These are phyloP conservation scores for Neurospora sp. DNA, from an alignment of 495 filamentous ascomycete species.

Conservation along the genomic window DNA sequence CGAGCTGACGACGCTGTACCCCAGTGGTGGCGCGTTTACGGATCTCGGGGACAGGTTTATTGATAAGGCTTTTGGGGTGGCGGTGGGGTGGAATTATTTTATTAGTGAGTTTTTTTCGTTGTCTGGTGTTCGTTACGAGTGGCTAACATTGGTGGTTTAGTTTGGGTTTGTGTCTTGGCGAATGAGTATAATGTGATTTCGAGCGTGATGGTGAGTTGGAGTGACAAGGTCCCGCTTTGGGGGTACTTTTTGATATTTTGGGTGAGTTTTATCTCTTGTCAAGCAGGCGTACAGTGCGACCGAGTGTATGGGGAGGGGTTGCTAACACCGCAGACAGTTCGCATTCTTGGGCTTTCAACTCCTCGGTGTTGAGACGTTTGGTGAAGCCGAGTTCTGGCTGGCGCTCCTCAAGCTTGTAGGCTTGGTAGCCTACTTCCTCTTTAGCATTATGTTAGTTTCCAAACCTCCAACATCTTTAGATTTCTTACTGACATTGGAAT, in stretches of 20 bases:
- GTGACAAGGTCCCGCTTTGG: conserved; percentile 35
- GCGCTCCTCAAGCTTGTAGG: conserved; percentile 58
- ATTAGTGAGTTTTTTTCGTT: conserved; percentile 22
- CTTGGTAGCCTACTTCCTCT: conserved; percentile 56
- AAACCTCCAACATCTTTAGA: not conserved
- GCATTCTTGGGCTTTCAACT: conserved; percentile 36
- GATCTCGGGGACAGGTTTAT: conserved; percentile 61
- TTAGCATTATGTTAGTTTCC: conserved; percentile 45
- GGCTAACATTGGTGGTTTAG: not conserved
- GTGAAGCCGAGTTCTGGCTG: conserved; percentile 56
- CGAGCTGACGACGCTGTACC: conserved; percentile 61
- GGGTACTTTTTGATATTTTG: conserved; percentile 60
- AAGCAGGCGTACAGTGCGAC: not conserved
- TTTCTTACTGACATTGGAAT: not conserved
- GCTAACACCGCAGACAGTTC: conserved; percentile 20
- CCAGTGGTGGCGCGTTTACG: conserved; percentile 49
- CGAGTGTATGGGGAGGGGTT: not conserved
- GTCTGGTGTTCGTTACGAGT: not conserved
- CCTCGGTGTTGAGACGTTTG: conserved; percentile 42
- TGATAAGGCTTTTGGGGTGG: conserved; percentile 69
- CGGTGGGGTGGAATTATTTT: conserved; percentile 76
- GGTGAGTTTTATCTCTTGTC: conserved; percentile 30
- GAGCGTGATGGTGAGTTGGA: conserved; percentile 53
- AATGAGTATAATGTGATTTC: conserved; percentile 51
- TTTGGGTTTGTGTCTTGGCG: conserved; percentile 50